phyloP scores from a whole-genome alignment of 768 basidiomycete species.

The Trametes maxima region DNA sequence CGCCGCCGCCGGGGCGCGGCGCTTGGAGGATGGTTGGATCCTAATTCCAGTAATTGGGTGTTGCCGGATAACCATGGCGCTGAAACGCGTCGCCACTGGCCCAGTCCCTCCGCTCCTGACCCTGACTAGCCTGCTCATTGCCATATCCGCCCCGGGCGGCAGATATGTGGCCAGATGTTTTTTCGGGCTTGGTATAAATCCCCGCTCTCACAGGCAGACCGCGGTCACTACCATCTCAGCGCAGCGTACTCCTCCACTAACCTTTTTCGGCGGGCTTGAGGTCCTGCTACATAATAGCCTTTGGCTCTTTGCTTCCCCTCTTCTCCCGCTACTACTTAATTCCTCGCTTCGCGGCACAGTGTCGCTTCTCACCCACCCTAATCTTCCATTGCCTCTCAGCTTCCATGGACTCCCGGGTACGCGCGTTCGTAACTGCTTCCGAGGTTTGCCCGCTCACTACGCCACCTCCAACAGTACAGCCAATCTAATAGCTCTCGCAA shows the following conservation, averaged over 20 bases:
- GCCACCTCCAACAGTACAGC: conserved; percentile 13
- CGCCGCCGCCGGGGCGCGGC: not conserved
- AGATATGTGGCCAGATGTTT: conserved; percentile 4
- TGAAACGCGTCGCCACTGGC: conserved; percentile 20
- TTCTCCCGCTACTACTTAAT: not conserved
- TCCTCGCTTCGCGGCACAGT: not conserved
- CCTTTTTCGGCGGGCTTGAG: conserved; percentile 17
- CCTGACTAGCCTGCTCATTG: conserved; percentile 15
- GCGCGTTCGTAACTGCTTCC: not conserved
- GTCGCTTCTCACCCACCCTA: conserved; percentile 6
- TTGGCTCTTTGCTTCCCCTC: not conserved
- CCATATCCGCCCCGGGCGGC: conserved; percentile 8
- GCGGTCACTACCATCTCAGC: conserved; percentile 11
- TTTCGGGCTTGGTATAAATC: conserved; percentile 10
- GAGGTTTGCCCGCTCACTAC: not conserved
- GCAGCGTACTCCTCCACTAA: conserved; percentile 10
- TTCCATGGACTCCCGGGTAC: conserved; percentile 14
- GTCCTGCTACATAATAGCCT: conserved; percentile 14
- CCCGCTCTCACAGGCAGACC: conserved; percentile 6
- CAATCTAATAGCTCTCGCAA: conserved; percentile 7
- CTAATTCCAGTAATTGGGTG: conserved; percentile 3
- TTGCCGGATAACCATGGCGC: conserved; percentile 16
- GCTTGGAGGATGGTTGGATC: not conserved
- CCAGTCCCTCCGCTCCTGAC: conserved; percentile 12
- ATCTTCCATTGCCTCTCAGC: conserved; percentile 1